Conservation (phyloP, 1,284 basidiomycete species). For the Naganishia sp. region DNA sequence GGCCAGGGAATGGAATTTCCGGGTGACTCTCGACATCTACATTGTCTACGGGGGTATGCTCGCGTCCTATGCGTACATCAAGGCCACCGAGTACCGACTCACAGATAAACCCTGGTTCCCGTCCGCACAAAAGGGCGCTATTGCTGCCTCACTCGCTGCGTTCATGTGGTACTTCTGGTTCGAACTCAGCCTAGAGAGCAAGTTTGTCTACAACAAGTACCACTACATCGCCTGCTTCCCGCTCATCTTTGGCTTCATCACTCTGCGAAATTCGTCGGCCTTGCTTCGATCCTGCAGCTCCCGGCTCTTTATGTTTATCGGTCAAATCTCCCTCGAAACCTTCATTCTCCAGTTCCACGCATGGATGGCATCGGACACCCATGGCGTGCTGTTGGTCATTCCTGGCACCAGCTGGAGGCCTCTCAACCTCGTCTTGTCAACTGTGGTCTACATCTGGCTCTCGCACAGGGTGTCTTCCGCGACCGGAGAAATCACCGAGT, state of each 20-base stretch:
- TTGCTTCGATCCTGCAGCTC: conserved; percentile 70
- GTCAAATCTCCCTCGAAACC: conserved; percentile 77
- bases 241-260: conserved; percentile 72
- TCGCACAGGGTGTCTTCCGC: conserved; percentile 73
- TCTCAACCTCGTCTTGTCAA: conserved; percentile 73
- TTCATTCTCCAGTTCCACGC: conserved; percentile 88
- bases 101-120: conserved; percentile 70
- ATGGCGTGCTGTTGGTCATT: conserved; percentile 75
- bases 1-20: conserved; percentile 79
- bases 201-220: conserved; percentile 80
- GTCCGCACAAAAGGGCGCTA: conserved; percentile 57
- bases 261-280: conserved; percentile 72
- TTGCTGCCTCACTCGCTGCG: conserved; percentile 59
- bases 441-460: conserved; percentile 74
- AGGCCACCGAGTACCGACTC: conserved; percentile 70
- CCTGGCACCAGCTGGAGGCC: conserved; percentile 71
- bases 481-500: conserved; percentile 69
- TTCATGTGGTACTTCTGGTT: conserved; percentile 79
- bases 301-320: conserved; percentile 73
- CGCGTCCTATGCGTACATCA: conserved; percentile 70
- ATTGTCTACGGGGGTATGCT: conserved; percentile 86
- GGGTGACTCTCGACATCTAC: conserved; percentile 80
- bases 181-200: conserved; percentile 70
- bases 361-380: conserved; percentile 84
- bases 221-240: conserved; percentile 81